Percentiles rank a stretch among this genome's conserved stretches.
These are phyloP conservation scores for Volutella citrinella DNA, from an alignment of 2,329 filamentous ascomycete genomes.

Conservation along the genomic window DNA sequence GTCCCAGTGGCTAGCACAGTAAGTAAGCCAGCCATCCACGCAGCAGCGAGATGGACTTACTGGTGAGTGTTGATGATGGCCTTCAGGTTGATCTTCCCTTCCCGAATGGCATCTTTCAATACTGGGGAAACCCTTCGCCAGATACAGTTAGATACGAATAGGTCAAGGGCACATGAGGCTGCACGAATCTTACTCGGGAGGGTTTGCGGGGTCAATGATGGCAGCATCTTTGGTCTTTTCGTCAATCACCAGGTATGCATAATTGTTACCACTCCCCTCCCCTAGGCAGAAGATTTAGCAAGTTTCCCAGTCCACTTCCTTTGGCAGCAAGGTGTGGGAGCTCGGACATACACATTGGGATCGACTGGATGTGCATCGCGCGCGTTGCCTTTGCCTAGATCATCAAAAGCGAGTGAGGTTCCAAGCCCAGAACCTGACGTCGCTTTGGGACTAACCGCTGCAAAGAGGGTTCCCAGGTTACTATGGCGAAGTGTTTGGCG, in stretches of 20 bases:
- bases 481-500: conserved; percentile 32
- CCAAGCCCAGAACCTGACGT: not conserved
- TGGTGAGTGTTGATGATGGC: conserved; percentile 97
- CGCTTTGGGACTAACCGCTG: conserved; percentile 16
- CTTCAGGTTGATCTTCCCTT: conserved; percentile 74
- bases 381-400: conserved; percentile 20
- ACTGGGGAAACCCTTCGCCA: conserved; percentile 58
- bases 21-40: conserved; percentile 4
- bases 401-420: not conserved
- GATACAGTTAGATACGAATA: too few relatives aligned
- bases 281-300: conserved; percentile 56
- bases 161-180: too few relatives aligned
- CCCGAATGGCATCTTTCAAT: conserved; percentile 69
- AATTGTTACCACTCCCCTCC: conserved; percentile 77
- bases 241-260: conserved; percentile 78
- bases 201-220: conserved; percentile 78
- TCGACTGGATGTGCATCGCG: conserved; percentile 80
- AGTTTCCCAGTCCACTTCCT: too few relatives aligned
- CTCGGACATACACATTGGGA: conserved; percentile 83
- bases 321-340: too few relatives aligned
- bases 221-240: conserved; percentile 74
- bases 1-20: conserved; percentile 71
- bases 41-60: conserved; percentile 50
- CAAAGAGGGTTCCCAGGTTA: conserved; percentile 24
- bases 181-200: conserved; percentile 70